phyloP scores from a whole-genome alignment of 208 protist genomes.

The Histomonas meleagridis region DNA sequence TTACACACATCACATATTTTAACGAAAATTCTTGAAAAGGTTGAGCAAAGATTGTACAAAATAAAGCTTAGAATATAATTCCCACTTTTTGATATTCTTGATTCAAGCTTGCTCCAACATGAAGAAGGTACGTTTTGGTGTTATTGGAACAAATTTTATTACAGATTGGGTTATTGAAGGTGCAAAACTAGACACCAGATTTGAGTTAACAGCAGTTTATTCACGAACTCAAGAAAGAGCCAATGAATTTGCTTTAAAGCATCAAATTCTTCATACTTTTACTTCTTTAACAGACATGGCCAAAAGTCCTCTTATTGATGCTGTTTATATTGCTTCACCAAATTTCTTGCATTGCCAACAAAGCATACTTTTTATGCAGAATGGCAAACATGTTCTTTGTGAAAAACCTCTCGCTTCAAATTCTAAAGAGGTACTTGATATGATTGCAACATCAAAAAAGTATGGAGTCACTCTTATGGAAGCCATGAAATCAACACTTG shows the following conservation, averaged over 20 bases:
- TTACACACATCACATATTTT: too few species aligned
- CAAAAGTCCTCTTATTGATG: background rate
- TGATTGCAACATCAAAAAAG: background rate
- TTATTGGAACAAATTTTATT: background rate
- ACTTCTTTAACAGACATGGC: background rate
- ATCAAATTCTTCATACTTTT: background rate
- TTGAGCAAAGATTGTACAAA: too few species aligned
- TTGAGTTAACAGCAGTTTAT: background rate
- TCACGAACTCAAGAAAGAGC: background rate
- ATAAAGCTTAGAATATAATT: too few species aligned
- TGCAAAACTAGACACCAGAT: background rate
- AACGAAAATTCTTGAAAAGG: too few species aligned
- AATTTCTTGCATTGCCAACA: background rate
- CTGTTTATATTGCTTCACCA: background rate
- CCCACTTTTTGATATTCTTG: too few species aligned
- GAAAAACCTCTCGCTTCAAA: conserved; percentile 6
- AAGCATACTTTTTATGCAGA: background rate
- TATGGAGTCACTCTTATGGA: background rate
- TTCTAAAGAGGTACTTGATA: background rate
- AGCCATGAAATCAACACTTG: background rate
- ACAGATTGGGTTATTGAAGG: background rate
- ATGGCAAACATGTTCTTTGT: background rate
- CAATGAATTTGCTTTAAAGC: background rate
- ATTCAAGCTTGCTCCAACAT: too few species aligned
- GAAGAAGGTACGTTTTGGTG: background rate